Evolutionary conservation across 306 rosid species (phyloP).

Genomic region (Fragaria vesca): DNA sequence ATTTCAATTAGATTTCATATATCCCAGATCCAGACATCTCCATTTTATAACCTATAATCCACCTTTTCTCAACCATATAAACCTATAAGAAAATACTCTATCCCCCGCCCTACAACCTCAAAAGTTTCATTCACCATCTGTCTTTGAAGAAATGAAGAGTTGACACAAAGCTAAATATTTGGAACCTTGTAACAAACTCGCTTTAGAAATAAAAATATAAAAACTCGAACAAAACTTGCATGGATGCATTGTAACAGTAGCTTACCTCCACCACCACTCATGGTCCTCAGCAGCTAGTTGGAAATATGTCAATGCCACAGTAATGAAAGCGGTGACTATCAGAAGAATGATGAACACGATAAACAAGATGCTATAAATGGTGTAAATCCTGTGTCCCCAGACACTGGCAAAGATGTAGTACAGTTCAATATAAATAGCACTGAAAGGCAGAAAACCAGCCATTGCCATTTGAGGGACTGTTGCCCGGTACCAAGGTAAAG

Average conservation of each 20-base stretch:
- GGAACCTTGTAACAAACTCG: neutral
- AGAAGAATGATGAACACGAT: slow-evolving; percentile 59
- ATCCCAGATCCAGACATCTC: neutral
- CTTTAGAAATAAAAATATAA: neutral
- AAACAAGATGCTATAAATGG: slow-evolving; percentile 67
- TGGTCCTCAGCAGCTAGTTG: slow-evolving; percentile 79
- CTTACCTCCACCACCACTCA: slow-evolving; percentile 84
- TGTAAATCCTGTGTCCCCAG: slow-evolving; percentile 76
- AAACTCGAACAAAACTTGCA: neutral
- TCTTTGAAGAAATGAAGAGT: neutral
- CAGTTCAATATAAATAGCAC: slow-evolving; percentile 65
- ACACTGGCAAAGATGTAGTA: slow-evolving; percentile 67
- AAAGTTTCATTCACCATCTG: neutral
- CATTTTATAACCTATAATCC: neutral
- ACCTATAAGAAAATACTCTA: neutral
- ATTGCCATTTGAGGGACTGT: slow-evolving; percentile 69
- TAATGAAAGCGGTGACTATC: slow-evolving; percentile 63
- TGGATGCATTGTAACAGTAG: neutral
- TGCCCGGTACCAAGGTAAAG: slow-evolving; percentile 66
- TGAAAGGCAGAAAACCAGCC: slow-evolving; percentile 72
- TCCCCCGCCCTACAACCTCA: neutral
- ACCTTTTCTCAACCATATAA: neutral
- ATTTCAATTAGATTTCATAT: neutral
- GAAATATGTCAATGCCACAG: slow-evolving; percentile 61
- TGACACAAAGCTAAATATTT: neutral